Evolutionary conservation across 2,329 filamentous ascomycete genomes (phyloP).

Genomic region (Stenocarpella maydis): DNA sequence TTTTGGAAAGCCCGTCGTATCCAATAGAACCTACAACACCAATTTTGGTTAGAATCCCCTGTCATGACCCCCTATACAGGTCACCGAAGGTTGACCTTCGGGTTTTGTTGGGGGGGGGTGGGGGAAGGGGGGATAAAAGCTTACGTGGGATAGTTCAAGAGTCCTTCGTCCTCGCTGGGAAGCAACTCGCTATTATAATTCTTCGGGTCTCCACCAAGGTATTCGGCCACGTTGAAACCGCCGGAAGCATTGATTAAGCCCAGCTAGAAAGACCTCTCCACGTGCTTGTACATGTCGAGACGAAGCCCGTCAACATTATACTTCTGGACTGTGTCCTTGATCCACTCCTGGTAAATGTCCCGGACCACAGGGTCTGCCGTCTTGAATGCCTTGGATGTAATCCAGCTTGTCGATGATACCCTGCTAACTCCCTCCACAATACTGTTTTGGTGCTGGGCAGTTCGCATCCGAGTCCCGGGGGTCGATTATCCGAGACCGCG

Average conservation of each 20-base stretch:
- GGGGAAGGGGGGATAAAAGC: neutral
- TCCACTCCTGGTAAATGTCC: conserved; percentile 61
- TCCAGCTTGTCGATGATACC: conserved; percentile 23
- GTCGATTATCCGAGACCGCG: neutral
- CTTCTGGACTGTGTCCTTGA: conserved; percentile 59
- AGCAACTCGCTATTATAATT: neutral
- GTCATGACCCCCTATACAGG: fast-evolving
- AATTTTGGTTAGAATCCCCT: neutral
- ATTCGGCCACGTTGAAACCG: conserved; percentile 1
- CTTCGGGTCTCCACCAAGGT: neutral
- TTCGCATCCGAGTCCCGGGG: neutral
- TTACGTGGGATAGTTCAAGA: conserved; percentile 1
- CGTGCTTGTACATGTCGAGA: conserved; percentile 54
- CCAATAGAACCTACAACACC: neutral
- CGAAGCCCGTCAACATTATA: conserved; percentile 67
- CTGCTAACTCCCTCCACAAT: conserved; percentile 23
- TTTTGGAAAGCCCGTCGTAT: conserved; percentile 2
- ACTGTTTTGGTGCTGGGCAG: conserved; percentile 5
- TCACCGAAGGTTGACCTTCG: fast-evolving
- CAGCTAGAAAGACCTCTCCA: conserved; percentile 1
- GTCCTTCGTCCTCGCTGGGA: neutral
- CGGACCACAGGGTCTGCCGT: conserved; percentile 59
- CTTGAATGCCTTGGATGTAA: conserved; percentile 46
- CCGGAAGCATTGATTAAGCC: neutral
- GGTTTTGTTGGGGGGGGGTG: too few species aligned